These are phyloP conservation scores for Xylaria grammica DNA, from an alignment of 495 filamentous ascomycete species.

Conservation along the genomic window DNA sequence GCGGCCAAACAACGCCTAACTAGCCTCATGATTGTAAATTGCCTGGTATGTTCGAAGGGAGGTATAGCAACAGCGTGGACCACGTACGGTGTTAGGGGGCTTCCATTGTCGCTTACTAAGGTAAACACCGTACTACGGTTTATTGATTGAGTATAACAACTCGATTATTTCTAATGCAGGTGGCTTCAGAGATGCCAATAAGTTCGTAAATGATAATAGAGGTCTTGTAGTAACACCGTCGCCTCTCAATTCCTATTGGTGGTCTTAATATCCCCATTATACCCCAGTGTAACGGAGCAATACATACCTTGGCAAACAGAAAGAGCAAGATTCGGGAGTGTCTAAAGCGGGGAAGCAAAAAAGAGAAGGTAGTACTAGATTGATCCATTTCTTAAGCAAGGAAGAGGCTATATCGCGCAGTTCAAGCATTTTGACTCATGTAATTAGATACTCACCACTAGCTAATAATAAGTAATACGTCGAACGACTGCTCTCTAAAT, in stretches of 20 bases:
- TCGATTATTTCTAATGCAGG: background rate
- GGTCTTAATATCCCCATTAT: constrained; percentile 8
- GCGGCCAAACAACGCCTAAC: background rate
- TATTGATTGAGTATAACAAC: background rate
- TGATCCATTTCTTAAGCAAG: background rate
- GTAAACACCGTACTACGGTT: no score
- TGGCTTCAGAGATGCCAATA: background rate
- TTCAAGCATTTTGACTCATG: background rate
- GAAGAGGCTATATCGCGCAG: background rate
- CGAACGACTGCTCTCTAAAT: background rate
- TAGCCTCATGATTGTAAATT: background rate
- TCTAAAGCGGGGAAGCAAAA: background rate
- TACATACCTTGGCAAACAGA: background rate
- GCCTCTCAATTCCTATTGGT: background rate
- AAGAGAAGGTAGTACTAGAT: background rate
- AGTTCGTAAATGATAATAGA: background rate
- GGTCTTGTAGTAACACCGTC: no score
- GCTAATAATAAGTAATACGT: background rate
- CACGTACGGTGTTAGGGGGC: background rate
- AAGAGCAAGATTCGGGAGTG: background rate
- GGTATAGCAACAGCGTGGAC: background rate
- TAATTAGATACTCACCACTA: background rate
- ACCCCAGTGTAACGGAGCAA: background rate
- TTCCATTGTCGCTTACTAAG: no score
- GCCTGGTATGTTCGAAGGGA: background rate